Evolutionary conservation across 139 green algal genomes (phyloP).

Genomic region (Chlamydomonas incerta): DNA sequence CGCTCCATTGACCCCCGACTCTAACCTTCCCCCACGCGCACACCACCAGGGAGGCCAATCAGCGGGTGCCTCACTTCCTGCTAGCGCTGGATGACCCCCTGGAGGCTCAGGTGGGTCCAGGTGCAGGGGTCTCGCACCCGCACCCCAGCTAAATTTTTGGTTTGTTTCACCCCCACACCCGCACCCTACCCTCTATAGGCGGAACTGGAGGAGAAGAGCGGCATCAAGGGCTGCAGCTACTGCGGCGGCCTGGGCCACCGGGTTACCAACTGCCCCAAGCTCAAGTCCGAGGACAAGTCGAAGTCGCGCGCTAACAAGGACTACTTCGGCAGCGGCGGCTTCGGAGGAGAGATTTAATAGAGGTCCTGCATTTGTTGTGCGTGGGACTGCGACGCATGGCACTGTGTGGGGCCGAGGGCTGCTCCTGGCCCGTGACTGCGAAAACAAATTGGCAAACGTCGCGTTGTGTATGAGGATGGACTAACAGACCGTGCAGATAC

Average conservation of each 20-base stretch:
- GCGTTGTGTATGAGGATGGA: no score
- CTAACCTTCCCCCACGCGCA: no score
- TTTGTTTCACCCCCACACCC: neutral
- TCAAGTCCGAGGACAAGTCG: constrained; percentile 78
- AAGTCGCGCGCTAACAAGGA: constrained; percentile 75
- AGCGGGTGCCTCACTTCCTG: constrained; percentile 95
- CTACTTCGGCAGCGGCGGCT: constrained; percentile 85
- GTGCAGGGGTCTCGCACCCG: no score
- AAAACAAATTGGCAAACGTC: no score
- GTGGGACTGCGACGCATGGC: no score
- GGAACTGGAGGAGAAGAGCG: constrained; percentile 77
- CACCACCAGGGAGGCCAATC: constrained; percentile 87
- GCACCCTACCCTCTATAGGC: constrained; percentile 47
- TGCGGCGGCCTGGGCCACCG: constrained; percentile 97
- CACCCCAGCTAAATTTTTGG: no score
- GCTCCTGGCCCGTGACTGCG: no score
- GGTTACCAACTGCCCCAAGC: constrained; percentile 96
- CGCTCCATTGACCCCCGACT: no score
- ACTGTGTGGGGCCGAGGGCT: no score
- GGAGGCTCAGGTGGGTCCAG: constrained; percentile 66
- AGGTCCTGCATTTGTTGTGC: neutral
- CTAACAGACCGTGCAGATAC: no score
- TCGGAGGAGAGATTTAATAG: constrained; percentile 86
- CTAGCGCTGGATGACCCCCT: constrained; percentile 88
- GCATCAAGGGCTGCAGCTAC: constrained; percentile 93